Evolutionary conservation across 2,329 filamentous ascomycete species (phyloP), one percentile per base, ranked within the genome.

Genomic region (Penicillium paneum): DNA sequence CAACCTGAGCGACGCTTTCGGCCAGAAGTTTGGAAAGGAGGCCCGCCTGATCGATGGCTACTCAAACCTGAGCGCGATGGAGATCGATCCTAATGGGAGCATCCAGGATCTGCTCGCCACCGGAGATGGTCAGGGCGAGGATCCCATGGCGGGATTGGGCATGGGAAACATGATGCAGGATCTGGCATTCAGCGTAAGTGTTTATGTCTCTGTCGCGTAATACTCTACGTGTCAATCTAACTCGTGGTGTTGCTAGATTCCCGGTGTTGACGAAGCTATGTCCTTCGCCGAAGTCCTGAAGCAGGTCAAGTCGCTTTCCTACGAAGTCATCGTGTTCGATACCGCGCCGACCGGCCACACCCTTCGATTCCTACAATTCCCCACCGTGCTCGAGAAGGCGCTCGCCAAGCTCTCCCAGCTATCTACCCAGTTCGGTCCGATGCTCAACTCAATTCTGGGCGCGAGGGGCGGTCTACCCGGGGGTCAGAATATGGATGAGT

Each of bases 11-110:
- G 94, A 99, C 78, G 94, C 94, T 57, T 99, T 99, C 77, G 91
- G 90, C 64, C 93, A 99, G 77, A 99, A 99, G 79, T 99, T 99
- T 70, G 94, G 94, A 79, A 99, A 99, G 81, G 94, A 99, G 76
- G 94, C 94, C 50, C 86, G 91, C 60, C 85, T 96, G 36, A 83
- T 99, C 62, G 87, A 96, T 65, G 94, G 94, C 64, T 97, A 96
- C 70, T 85, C 87, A 32, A 97, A 97, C 75, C 80, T 99, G 64
- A 95, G 90, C 71, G 94, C 94, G 59, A 99, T 99, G 94, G 94
- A 99, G 77, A 97, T 99, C 67, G 94, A 99, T 70, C 94, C 94
- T 49, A 97, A 96, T 71, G 94, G 93, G 44, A 96, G 91, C 70
- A 96, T 99, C 74, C 94, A 97, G 77, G 94, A 99, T 72, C 78